Conservation (phyloP, 2,329 filamentous ascomycete species). For the Tolypocladium album region DNA sequence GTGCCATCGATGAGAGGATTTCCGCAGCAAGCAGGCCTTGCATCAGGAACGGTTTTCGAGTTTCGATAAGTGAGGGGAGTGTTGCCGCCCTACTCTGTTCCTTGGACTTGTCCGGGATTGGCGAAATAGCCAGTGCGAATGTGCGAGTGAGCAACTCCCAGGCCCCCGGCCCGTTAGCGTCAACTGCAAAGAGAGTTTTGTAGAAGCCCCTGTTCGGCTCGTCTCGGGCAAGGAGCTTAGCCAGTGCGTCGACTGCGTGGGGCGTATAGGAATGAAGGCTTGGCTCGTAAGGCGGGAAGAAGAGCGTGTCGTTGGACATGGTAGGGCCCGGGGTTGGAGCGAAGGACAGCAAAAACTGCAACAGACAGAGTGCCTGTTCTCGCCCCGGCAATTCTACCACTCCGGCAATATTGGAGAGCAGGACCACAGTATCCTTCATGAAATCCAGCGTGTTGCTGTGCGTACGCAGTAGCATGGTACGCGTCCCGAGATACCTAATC, state of each 20-base stretch:
- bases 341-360: constrained; percentile 87
- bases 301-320: constrained; percentile 44
- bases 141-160: constrained; percentile 77
- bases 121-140: constrained; percentile 77
- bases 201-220: constrained; percentile 86
- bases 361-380: constrained; percentile 75
- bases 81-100: constrained; percentile 45
- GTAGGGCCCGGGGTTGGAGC: constrained; percentile 67
- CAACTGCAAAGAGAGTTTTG: constrained; percentile 68
- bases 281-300: constrained; percentile 75
- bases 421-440: constrained; percentile 88
- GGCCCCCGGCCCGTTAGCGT: constrained; percentile 51
- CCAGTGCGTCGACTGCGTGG: constrained; percentile 78
- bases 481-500: constrained; percentile 79
- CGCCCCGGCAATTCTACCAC: constrained; percentile 71
- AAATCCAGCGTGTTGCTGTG: constrained; percentile 85
- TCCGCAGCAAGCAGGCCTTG: constrained; percentile 87
- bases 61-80: constrained; percentile 60
- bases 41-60: constrained; percentile 79
- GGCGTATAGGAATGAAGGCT: constrained; percentile 78
- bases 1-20: constrained; percentile 68
- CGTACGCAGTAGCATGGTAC: constrained; percentile 74
- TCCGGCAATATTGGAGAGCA: constrained; percentile 80
- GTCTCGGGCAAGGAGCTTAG: constrained; percentile 84
- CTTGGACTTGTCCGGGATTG: constrained; percentile 58